A percentile compares a stretch with the other conserved stretches of the same genome.
Conservation (phyloP, 768 basidiomycete species). For the Russula compacta region DNA sequence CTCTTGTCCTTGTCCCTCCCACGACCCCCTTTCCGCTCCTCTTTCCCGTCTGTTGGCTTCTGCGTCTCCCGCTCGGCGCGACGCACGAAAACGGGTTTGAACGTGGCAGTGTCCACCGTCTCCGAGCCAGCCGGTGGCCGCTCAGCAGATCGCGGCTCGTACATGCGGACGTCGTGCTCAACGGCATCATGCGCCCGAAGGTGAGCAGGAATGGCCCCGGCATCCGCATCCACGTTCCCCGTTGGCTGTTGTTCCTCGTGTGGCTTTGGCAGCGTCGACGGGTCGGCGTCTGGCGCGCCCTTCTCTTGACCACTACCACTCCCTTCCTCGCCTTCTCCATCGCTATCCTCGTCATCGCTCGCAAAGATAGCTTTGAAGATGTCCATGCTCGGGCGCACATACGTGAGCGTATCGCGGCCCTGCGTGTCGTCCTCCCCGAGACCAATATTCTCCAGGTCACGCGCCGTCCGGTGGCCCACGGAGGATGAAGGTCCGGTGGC, state of each 20-base stretch:
- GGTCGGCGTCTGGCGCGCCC: not conserved
- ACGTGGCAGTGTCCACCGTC: conserved; percentile 52
- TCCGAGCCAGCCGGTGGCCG: conserved; percentile 15
- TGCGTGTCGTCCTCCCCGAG: conserved; percentile 89
- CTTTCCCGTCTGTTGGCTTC: conserved; percentile 25
- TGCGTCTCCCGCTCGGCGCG: conserved; percentile 35
- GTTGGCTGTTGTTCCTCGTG: not conserved
- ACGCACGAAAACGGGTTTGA: conserved; percentile 83
- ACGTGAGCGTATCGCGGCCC: conserved; percentile 79
- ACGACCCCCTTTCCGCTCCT: conserved; percentile 12
- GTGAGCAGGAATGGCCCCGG: conserved; percentile 7
- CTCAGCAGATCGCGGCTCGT: conserved; percentile 10
- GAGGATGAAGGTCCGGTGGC: not conserved
- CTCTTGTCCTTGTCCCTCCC: conserved; percentile 37
- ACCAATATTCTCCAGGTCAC: conserved; percentile 76
- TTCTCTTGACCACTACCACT: conserved; percentile 17
- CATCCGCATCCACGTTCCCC: not conserved
- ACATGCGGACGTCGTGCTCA: not conserved
- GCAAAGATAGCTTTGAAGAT: conserved; percentile 99
- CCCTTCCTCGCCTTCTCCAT: conserved; percentile 47
- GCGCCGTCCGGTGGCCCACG: conserved; percentile 17
- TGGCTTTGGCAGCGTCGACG: not conserved
- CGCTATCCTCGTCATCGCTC: conserved; percentile 83
- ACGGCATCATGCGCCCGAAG: conserved; percentile 8
- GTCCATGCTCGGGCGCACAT: conserved; percentile 80